Evolutionary conservation across 176 grass and related monocot genomes (phyloP).

Genomic region (Urochloa ruziziensis): DNA sequence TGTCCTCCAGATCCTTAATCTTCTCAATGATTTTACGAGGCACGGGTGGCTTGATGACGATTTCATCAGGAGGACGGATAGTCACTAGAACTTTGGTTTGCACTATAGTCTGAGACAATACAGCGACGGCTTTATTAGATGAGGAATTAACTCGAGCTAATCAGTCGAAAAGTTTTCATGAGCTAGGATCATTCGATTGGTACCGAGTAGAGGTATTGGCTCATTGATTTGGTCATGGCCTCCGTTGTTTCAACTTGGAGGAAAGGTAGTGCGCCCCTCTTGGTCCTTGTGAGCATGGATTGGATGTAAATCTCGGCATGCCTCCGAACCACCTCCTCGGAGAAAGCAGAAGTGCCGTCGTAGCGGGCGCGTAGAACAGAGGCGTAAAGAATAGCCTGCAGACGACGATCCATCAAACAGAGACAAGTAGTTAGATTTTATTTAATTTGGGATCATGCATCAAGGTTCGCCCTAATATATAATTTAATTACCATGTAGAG

Average conservation of each 20-base stretch:
- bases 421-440: no score
- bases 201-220: not conserved
- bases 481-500: not conserved
- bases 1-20: no score
- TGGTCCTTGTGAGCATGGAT: not conserved
- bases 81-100: not conserved
- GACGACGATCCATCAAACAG: not conserved
- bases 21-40: no score
- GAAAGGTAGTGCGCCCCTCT: not conserved
- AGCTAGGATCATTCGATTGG: not conserved
- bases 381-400: not conserved
- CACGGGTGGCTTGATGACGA: no score
- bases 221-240: not conserved
- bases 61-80: not conserved
- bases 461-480: no score
- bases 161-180: no score
- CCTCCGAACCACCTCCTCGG: not conserved
- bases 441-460: no score
- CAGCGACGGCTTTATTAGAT: no score
- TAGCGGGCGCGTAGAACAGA: not conserved
- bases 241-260: not conserved
- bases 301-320: not conserved
- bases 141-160: no score
- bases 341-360: not conserved
- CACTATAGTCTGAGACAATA: not conserved